phyloP scores from a whole-genome alignment of 768 basidiomycete genomes.

The Kondoa malvinella region DNA sequence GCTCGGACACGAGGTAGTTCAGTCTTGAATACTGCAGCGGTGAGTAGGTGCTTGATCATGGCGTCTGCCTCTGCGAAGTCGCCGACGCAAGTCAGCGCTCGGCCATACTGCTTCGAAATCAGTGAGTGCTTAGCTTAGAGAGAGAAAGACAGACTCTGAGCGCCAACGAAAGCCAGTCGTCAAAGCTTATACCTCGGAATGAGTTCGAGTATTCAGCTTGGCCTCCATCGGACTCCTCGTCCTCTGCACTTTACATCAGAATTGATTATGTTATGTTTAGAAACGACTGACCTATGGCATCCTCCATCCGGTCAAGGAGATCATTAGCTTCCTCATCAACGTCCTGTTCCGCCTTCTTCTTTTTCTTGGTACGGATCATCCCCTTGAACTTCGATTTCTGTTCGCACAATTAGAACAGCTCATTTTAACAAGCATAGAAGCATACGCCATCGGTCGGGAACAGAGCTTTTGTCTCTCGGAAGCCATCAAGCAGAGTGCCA shows the following conservation, averaged over 20 bases:
- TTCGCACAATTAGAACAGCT: neutral
- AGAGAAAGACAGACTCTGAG: constrained; percentile 48
- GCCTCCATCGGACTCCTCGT: constrained; percentile 33
- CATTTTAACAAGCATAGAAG: constrained; percentile 18
- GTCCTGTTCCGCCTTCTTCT: constrained; percentile 21
- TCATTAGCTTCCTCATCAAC: constrained; percentile 30
- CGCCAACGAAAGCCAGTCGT: constrained; percentile 67
- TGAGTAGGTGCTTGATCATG: constrained; percentile 53
- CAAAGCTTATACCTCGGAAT: constrained; percentile 66
- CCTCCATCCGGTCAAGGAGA: constrained; percentile 31
- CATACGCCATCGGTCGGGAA: constrained; percentile 63
- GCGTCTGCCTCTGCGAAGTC: constrained; percentile 56
- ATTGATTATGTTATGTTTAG: neutral
- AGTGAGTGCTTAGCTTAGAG: neutral
- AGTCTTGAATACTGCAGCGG: constrained; percentile 49
- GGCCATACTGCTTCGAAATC: constrained; percentile 26
- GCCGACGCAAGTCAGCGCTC: constrained; percentile 33
- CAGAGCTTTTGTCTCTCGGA: constrained; percentile 65
- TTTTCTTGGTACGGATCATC: constrained; percentile 9
- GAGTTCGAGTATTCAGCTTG: constrained; percentile 42
- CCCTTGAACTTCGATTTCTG: constrained; percentile 24
- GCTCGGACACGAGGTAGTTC: constrained; percentile 45
- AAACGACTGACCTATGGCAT: constrained; percentile 27
- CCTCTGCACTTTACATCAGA: too few species aligned
- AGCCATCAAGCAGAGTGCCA: constrained; percentile 70